Percentiles rank a stretch among this genome's conserved stretches.
Conservation (phyloP, 305 asterid species). For the Solanum hybrid region DNA sequence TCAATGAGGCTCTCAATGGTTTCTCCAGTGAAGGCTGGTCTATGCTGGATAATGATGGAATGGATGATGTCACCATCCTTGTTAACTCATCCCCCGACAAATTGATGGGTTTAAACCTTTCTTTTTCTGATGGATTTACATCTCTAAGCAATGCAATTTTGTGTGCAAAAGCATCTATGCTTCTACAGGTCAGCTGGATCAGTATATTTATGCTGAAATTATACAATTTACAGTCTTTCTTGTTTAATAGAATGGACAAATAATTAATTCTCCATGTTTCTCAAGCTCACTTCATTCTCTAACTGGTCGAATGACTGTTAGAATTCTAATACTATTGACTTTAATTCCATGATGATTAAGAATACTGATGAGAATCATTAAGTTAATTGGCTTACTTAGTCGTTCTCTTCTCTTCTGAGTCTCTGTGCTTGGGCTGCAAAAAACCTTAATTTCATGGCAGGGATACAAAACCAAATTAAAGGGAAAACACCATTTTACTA, state of each 20-base stretch:
- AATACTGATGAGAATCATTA: not conserved
- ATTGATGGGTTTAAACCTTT: conserved; percentile 55
- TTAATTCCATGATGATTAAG: not conserved
- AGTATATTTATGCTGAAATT: not conserved
- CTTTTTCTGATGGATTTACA: conserved; percentile 58
- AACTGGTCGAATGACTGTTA: not conserved
- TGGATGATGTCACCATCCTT: conserved; percentile 67
- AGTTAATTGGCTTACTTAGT: not conserved
- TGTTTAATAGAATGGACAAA: not conserved
- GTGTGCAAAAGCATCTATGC: conserved; percentile 94
- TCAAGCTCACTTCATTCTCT: not conserved
- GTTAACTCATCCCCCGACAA: conserved; percentile 80
- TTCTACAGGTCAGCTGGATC: conserved; percentile 50
- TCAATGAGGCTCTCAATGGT: conserved; percentile 80
- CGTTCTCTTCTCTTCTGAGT: not conserved
- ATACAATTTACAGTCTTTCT: not conserved
- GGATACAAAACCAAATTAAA: not conserved
- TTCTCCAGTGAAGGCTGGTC: conserved; percentile 79
- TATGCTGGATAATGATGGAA: conserved; percentile 55
- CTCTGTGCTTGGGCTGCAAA: not conserved
- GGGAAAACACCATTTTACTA: not conserved
- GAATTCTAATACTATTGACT: not conserved
- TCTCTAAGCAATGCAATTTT: conserved; percentile 52
- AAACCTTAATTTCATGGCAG: not conserved
- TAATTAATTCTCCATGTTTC: not conserved